Evolutionary conservation across 352 stramenopile species (phyloP), one percentile per base, ranked within the genome.

Genomic region (Phytophthora pisi): DNA sequence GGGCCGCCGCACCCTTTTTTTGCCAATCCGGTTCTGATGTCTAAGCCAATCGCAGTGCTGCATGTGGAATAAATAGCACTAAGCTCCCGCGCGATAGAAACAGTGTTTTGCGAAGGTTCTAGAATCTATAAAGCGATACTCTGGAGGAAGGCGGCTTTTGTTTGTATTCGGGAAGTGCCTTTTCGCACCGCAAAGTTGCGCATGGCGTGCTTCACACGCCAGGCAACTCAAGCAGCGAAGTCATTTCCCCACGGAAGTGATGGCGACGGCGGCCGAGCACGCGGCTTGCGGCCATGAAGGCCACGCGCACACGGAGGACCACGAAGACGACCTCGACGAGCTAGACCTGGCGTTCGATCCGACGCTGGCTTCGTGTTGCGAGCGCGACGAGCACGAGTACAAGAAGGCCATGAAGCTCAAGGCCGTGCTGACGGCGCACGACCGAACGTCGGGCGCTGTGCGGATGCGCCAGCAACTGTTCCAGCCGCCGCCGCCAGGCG

Each of bases 391-490:
- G 52, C 64, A 74, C 52, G 77, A 82, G 51, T 91, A 81, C 62
- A 68, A 80, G 49, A 84, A 86, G 64, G 81, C 81, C 59, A 88
- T 88, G 81, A 69, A 79, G 56, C 79, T 91, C 53, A 91, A 91
- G 64, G 61, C 72, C 3, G 49, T 87, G 51, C 64, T 91, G 26
- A 90, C 81, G 4, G 75, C 67, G 20, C 74, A 89, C 51, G 83
- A 91, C 46, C 83, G 72, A 23, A 81, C 83, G 16, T 84, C 77
- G 5, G 54, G 72, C 18, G 79, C 75, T 11, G 83, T 91, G 53
- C 77, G 77, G 30, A 63, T 80, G 64, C 83, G 83, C 11, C 83
- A 91, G 62, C 77, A 90, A 53, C 58, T 91, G 51, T 84, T 91
- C 47, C 70, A 81, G 49, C 70, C 63, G 30, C 31, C 31, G 49